Percentiles rank a stretch among this genome's conserved stretches.
Conservation (phyloP, 164 flowering plant genomes). For the Kingdonia uniflora region DNA sequence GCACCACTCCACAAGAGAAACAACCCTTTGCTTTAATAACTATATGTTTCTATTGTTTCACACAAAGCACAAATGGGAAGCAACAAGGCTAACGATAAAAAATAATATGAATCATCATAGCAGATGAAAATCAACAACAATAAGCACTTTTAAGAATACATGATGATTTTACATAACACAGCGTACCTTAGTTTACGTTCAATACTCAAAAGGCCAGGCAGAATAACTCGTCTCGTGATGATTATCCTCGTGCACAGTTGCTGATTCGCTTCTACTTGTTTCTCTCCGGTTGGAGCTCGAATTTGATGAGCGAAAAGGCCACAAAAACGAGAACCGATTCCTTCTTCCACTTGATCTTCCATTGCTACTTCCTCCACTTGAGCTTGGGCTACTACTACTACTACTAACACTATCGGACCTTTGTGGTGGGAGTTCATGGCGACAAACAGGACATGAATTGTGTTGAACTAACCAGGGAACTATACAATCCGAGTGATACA, state of each 20-base stretch:
- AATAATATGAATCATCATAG: too few species aligned
- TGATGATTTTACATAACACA: neutral
- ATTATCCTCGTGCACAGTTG: slow-evolving; percentile 27
- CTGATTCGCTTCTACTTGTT: slow-evolving; percentile 33
- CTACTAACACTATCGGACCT: slow-evolving; percentile 21
- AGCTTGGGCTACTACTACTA: slow-evolving; percentile 21
- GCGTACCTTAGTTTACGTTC: slow-evolving; percentile 1
- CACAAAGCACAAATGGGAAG: too few species aligned
- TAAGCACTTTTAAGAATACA: neutral
- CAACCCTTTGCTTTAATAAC: too few species aligned
- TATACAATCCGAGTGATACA: slow-evolving; percentile 77
- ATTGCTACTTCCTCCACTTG: slow-evolving; percentile 23
- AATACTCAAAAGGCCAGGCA: slow-evolving; percentile 53
- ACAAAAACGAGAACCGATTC: slow-evolving; percentile 50
- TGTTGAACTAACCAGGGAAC: slow-evolving; percentile 82
- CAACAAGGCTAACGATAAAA: neutral
- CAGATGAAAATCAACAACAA: neutral
- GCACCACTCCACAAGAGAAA: too few species aligned
- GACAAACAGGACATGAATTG: slow-evolving; percentile 87
- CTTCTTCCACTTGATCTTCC: slow-evolving; percentile 34
- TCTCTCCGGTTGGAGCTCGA: slow-evolving; percentile 30
- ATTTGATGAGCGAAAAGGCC: slow-evolving; percentile 68
- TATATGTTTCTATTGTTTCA: too few species aligned
- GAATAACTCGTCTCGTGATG: slow-evolving; percentile 28
- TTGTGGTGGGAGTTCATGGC: slow-evolving; percentile 49